Evolutionary conservation across 2,329 filamentous ascomycete genomes (phyloP), one percentile per base, ranked within the genome.

Genomic region (Fusarium sp.): DNA sequence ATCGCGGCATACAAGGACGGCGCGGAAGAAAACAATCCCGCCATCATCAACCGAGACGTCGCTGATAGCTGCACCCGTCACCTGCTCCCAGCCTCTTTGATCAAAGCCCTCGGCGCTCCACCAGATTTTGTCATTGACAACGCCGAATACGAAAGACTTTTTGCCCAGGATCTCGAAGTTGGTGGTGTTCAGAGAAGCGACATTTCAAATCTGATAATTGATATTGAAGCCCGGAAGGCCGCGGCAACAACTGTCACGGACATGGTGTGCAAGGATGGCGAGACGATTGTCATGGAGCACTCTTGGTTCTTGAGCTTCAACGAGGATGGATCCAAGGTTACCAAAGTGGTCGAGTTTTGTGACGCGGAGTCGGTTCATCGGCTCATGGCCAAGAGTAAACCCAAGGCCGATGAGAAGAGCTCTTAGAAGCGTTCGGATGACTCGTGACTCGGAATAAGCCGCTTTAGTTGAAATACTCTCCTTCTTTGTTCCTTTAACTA

Each of bases 281-380:
- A 74, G 10, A 57, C 56, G 0, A 15, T 69, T 2, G 45, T 14
- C 1, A 20, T 72, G 65, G 71, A 74, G 6, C 68, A 69, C 22
- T 52, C 58, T 0, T 74, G 72, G 72, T 69, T 74, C 11, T 12
- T 74, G 5, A 47, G 69, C 10, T 66, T 74, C 0, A 74, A 60
- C 2, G 59, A 69, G 0, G 58, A 74, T 40, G 72, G 72, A 0
- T 45, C 62, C 0, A 66, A 66, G 30, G 60, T 74, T 3, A 66
- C 50, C 4, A 74, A 61, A 25, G 73, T 72, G 11, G 40, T 74
- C 1, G 71, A 74, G 37, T 74, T 74, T 58, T 69, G 73, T 2
- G 71, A 74, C 4, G 54, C 43, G 12, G 63, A 69, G 8, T 20
- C 37, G 0, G 69, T 70, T 3, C 57, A 52, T 20, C 45, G 38